Evolutionary conservation across 371 early-diverging fungal genomes (phyloP).

Genomic region (Mucor velutinosus): DNA sequence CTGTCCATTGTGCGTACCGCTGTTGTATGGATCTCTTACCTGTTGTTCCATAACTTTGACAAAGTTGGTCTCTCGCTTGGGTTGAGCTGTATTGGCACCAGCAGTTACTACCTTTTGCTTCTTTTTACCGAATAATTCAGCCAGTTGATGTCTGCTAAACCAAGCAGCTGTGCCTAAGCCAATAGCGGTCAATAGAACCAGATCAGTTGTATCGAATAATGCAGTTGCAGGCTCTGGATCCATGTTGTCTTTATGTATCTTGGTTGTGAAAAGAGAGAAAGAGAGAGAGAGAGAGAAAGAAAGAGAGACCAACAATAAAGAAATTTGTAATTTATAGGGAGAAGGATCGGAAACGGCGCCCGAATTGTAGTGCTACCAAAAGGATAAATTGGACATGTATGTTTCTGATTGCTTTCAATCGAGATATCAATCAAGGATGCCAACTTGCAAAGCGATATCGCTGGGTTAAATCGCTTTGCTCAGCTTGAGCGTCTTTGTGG

Average conservation of each 20-base stretch:
- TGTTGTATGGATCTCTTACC: too few species aligned
- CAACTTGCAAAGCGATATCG: too few species aligned
- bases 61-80: slow-evolving; percentile 57
- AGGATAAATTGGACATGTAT: not conserved
- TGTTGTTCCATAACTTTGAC: slow-evolving; percentile 66
- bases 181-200: slow-evolving; percentile 51
- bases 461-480: too few species aligned
- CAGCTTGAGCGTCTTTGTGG: too few species aligned
- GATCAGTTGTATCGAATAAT: slow-evolving; percentile 49
- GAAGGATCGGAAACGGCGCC: not conserved
- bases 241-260: not conserved
- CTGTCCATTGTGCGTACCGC: too few species aligned
- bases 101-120: slow-evolving; percentile 19
- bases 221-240: not conserved
- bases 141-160: slow-evolving; percentile 42
- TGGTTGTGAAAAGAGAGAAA: not conserved
- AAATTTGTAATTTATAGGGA: not conserved
- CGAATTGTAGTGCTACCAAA: not conserved
- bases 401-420: not conserved
- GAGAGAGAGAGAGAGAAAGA: not conserved
- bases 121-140: slow-evolving; percentile 20
- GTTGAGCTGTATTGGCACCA: slow-evolving; percentile 9
- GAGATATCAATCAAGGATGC: not conserved
- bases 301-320: not conserved
- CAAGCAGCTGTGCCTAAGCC: slow-evolving; percentile 56